Base-by-base conservation (phyloP, 345 rosid species). In the Gossypium raimondii region DNA sequence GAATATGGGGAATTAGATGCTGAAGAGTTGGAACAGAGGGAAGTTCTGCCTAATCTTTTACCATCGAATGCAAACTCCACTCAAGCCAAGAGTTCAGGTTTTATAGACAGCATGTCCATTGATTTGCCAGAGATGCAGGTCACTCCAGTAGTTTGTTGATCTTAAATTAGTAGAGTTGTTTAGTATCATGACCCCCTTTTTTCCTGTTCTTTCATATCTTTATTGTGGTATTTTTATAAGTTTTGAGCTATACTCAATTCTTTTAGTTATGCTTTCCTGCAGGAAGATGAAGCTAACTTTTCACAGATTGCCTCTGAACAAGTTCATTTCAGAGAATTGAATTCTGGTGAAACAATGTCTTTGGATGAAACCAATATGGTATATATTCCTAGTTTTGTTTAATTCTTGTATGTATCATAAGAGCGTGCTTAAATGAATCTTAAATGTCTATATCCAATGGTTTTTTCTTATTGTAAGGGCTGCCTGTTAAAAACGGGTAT, bases 101-200 rank as follows among this genome's bases (percentile, higher is more conserved):
- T 56, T 43, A 73, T 85, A 84, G 91, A 85, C 55, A 81, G 79
- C 50, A 66, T 52, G 69, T 29, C 85, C 55, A 61, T 78, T 71
- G 84, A 80, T 81, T 70, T 87, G 51, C 73, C 84, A 75, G 83
- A 80, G 83, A 72, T 82, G 82, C 88, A 89, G 95, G 93, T 92
- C 68, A 50, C 58, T 78, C 57, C 69, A 24, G 24, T 38, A 56
- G 68, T 67, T 76, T 70, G 27, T 76, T 52, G 45, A 29, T 16
- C 59, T 52, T 34, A 29, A 67, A 10, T 29, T 10, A 29, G 25
- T 51, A 29, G 9, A 69, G 11, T 9, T 41, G 13, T 29, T 27
- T 69, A 17, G 24, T 29, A 69, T 60, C 25, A 76, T 56, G 10
- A 59, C 25, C 2, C 41, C 41, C 8, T 48, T 27, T 34, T 22